Percentiles rank a stretch among this genome's conserved stretches.
Evolutionary conservation across 805 yeast genomes (phyloP).

Genomic region (Isabelozyma rhagii): DNA sequence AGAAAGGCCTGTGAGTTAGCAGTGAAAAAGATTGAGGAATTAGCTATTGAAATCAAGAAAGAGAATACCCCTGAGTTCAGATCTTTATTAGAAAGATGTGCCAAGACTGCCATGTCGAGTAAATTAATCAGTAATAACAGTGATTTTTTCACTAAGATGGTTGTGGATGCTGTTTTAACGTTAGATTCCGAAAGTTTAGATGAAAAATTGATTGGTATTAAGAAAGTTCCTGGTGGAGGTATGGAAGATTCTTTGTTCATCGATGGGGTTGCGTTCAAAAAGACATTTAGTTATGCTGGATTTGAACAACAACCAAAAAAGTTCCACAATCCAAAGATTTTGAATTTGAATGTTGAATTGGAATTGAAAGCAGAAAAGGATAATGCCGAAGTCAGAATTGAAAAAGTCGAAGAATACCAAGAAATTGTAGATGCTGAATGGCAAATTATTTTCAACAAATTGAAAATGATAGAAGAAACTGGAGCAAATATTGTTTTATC

Average conservation of each 20-base stretch:
- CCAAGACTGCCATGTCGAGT: constrained; percentile 96
- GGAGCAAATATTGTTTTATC: constrained; percentile 94
- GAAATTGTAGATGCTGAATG: constrained; percentile 99
- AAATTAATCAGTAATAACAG: constrained; percentile 87
- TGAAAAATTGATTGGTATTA: constrained; percentile 88
- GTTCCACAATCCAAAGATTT: constrained; percentile 75
- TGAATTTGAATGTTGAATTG: constrained; percentile 85
- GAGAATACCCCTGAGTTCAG: constrained; percentile 53
- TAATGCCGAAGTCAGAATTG: constrained; percentile 96
- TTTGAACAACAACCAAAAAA: constrained; percentile 97
- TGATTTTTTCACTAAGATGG: constrained; percentile 90
- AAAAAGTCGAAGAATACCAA: constrained; percentile 90
- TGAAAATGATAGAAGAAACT: constrained; percentile 73
- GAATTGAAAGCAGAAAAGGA: constrained; percentile 98
- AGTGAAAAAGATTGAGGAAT: constrained; percentile 64
- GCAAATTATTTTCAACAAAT: constrained; percentile 85
- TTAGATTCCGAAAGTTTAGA: constrained; percentile 83
- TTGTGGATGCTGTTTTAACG: constrained; percentile 89
- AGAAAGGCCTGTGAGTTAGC: constrained; percentile 80
- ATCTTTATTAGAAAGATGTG: constrained; percentile 82
- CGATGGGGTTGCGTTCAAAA: constrained; percentile 95
- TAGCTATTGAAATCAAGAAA: constrained; percentile 66
- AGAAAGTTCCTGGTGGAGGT: constrained; percentile 93
- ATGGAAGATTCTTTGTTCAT: constrained; percentile 90
- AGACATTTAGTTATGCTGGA: constrained; percentile 97